Evolutionary conservation across 768 basidiomycete genomes (phyloP).

Genomic region (Auricularia auricula-judae): DNA sequence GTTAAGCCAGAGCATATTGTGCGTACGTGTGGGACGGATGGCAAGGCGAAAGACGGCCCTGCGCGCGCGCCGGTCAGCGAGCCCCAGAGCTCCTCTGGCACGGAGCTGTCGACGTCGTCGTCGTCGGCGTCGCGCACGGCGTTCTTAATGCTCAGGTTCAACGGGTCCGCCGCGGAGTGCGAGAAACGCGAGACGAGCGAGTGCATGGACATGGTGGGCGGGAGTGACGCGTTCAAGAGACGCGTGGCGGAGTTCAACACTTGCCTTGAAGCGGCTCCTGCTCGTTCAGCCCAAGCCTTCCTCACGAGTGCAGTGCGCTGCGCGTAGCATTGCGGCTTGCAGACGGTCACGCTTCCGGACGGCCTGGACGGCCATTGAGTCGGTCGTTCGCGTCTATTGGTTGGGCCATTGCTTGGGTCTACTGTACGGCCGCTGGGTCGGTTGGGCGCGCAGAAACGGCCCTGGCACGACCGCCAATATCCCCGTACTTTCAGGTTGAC

Average conservation of each 20-base stretch:
- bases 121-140: constrained; percentile 25
- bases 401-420: too few relatives aligned
- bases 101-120: constrained; percentile 49
- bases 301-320: too few relatives aligned
- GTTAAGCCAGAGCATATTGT: neutral
- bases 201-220: constrained; percentile 43
- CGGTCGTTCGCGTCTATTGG: too few relatives aligned
- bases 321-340: too few relatives aligned
- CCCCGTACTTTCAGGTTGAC: too few relatives aligned
- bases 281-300: too few relatives aligned
- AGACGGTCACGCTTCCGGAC: too few relatives aligned
- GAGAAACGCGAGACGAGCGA: constrained; percentile 55
- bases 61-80: constrained; percentile 79
- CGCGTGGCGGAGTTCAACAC: neutral
- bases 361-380: too few relatives aligned
- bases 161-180: constrained; percentile 29
- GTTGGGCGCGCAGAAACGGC: too few relatives aligned
- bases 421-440: too few relatives aligned
- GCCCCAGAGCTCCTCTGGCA: constrained; percentile 67
- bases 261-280: too few relatives aligned
- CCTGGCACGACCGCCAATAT: too few relatives aligned
- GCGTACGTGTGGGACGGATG: constrained; percentile 67
- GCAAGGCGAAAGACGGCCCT: constrained; percentile 60
- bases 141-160: constrained; percentile 37
- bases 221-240: neutral